These are phyloP conservation scores for Bisporella sp. DNA, from an alignment of 2,329 filamentous ascomycete genomes.

Conservation along the genomic window DNA sequence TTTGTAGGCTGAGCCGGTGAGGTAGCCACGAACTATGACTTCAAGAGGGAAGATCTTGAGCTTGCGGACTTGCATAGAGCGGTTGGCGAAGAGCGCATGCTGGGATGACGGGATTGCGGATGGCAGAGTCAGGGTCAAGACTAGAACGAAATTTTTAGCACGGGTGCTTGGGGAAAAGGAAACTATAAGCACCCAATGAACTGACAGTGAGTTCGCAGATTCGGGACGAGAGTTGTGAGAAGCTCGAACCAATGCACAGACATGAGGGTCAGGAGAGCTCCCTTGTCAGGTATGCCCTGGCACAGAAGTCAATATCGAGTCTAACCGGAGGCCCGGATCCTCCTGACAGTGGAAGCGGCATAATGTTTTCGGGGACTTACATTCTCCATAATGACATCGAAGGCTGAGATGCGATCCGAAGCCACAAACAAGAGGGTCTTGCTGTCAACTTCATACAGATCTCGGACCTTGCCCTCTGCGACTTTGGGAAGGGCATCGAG, in stretches of 20 bases:
- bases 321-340: constrained; percentile 25
- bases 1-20: constrained; percentile 65
- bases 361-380: constrained; percentile 37
- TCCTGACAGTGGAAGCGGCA: too few species aligned
- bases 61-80: constrained; percentile 60
- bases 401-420: constrained; percentile 88
- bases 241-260: constrained; percentile 63
- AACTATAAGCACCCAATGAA: background rate
- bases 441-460: constrained; percentile 68
- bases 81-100: constrained; percentile 38
- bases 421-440: constrained; percentile 74
- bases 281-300: constrained; percentile 63
- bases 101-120: constrained; percentile 34
- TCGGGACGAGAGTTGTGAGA: constrained; percentile 47
- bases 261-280: constrained; percentile 59
- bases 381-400: constrained; percentile 85
- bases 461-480: constrained; percentile 61
- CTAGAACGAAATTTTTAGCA: background rate
- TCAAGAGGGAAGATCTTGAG: constrained; percentile 61
- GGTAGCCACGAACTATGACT: constrained; percentile 66
- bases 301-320: constrained; percentile 38
- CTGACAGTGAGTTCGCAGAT: constrained; percentile 50
- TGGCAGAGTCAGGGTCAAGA: constrained; percentile 52
- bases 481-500: too few species aligned
- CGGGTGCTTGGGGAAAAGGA: background rate